phyloP scores from a whole-genome alignment of 1,139 yeast genomes.

The Suhomyces coccinellae region DNA sequence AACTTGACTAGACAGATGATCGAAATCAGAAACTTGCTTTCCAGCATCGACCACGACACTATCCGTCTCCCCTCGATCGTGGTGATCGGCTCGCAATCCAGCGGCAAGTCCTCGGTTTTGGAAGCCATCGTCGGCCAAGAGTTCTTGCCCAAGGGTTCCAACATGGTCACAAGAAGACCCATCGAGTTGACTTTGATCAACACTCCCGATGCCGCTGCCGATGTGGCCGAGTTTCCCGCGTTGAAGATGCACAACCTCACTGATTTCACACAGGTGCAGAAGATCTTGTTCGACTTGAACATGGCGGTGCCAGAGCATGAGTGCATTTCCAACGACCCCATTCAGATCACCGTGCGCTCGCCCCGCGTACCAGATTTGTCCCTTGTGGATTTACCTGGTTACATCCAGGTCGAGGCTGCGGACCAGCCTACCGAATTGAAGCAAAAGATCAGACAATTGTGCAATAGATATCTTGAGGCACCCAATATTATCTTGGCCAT shows the following conservation, averaged over 20 bases:
- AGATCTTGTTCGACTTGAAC: conserved; percentile 79
- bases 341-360: conserved; percentile 85
- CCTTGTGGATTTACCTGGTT: conserved; percentile 94
- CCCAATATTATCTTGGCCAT: conserved; percentile 96
- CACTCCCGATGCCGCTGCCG: conserved; percentile 79
- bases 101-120: conserved; percentile 92
- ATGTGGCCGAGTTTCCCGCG: conserved; percentile 92
- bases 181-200: conserved; percentile 89
- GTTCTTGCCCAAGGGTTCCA: conserved; percentile 89
- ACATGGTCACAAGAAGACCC: conserved; percentile 96
- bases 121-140: conserved; percentile 95
- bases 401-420: conserved; percentile 93
- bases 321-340: conserved; percentile 88
- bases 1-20: conserved; percentile 93
- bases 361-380: conserved; percentile 93
- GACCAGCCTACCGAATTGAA: conserved; percentile 91
- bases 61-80: conserved; percentile 90
- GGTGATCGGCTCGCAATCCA: conserved; percentile 95
- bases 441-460: conserved; percentile 71
- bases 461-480: conserved; percentile 81
- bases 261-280: conserved; percentile 86
- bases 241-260: conserved; percentile 77
- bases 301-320: conserved; percentile 87
- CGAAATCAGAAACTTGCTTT: conserved; percentile 80
- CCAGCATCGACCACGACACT: conserved; percentile 76